Evolutionary conservation across 2,329 filamentous ascomycete genomes (phyloP), one percentile per base, ranked within the genome.

Genomic region (Emmonsiellopsis sp.): DNA sequence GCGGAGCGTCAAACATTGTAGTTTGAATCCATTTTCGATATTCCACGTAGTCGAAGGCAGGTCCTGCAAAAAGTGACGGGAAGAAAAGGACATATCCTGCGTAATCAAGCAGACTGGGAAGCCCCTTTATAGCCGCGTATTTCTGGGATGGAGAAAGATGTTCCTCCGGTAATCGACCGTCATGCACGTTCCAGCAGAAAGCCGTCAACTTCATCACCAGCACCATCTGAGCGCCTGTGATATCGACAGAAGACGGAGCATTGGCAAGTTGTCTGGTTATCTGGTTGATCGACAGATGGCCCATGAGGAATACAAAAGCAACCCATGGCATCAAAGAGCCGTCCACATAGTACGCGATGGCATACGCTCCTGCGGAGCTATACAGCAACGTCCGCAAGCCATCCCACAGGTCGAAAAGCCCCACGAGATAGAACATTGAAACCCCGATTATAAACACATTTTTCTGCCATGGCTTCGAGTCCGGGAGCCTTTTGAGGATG

Each of bases 261-360:
- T 86, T 78, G 40, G 79, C 74, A 40, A 84, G 80, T 70, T 95
- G 89, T 40, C 94, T 87, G 54, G 82, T 76, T 57, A 98, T 85
- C 69, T 98, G 93, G 68, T 83, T 95, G 63, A 92, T 69, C 45
- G 91, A 92, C 86, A 97, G 88, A 72, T 98, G 92, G 53, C 85
- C 85, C 92, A 98, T 97, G 54, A 95, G 76, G 66, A 95, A 96
- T 49, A 89, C 77, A 70, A 98, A 98, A 55, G 84, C 90, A 49
- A 96, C 78, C 93, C 93, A 98, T 74, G 93, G 93, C 93, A 98
- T 98, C 67, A 92, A 88, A 0, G 89, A 89, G 16, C 89, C 91
- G 60, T 89, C 81, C 44, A 97, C 76, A 67, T 84, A 91, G 60
- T 86, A 83, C 51, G 92, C 87, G 61, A 98, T 93, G 58, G 79